Conservation (phyloP, 2,329 filamentous ascomycete species). For the Coniochaeta sp. region DNA sequence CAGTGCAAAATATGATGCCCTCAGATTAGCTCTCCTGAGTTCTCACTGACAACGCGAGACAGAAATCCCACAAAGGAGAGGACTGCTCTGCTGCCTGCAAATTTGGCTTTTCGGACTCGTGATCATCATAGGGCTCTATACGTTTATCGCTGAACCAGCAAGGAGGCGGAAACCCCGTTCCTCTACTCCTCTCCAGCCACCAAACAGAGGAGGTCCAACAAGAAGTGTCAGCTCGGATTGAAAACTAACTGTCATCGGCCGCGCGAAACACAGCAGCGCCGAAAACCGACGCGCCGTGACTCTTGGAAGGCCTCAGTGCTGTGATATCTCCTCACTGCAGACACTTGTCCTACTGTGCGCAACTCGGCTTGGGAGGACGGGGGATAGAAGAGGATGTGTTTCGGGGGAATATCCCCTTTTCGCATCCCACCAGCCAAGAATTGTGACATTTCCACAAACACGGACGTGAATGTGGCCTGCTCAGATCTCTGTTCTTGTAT, state of each 20-base stretch:
- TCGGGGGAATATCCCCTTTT: neutral
- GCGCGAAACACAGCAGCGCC: neutral
- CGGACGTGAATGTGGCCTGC: constrained; percentile 12
- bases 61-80: constrained; percentile 4
- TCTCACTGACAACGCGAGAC: constrained; percentile 28
- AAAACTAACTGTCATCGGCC: constrained; percentile 3
- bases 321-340: neutral
- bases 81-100: constrained; percentile 27
- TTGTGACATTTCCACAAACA: neutral
- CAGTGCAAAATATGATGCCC: constrained; percentile 13
- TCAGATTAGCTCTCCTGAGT: constrained; percentile 35
- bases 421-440: neutral
- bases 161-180: neutral
- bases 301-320: neutral
- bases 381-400: neutral
- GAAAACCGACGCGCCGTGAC: neutral
- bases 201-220: neutral
- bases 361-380: neutral
- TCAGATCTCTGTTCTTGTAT: constrained; percentile 27
- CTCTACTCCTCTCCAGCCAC: neutral
- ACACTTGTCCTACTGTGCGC: neutral
- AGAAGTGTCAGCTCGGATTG: constrained; percentile 1
- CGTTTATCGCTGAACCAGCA: constrained; percentile 6
- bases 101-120: constrained; percentile 31
- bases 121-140: constrained; percentile 26